Evolutionary conservation across 352 stramenopile genomes (phyloP), one percentile per base, ranked within the genome.

Genomic region (Plasmopara viticola): DNA sequence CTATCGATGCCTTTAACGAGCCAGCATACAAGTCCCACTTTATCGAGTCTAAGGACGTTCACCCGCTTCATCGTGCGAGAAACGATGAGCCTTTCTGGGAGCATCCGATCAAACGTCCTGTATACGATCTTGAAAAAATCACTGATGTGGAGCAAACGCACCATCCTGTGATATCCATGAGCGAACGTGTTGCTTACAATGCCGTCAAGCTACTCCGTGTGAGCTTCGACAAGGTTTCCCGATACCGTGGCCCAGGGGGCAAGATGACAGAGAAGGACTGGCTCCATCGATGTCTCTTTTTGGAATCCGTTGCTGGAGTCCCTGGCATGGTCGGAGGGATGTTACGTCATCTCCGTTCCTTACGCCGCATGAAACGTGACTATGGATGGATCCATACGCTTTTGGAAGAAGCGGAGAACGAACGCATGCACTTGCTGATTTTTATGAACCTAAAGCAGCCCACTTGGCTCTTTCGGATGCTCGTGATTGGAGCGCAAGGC

Each of bases 361-460:
- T 97, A 2, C 77, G 87, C 2, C 73, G 64, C 7, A 91, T 97
- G 72, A 66, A 73, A 39, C 78, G 89, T 8, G 87, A 96, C 72
- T 87, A 95, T 42, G 87, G 87, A 3, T 95, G 85, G 86, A 96
- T 97, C 67, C 72, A 91, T 64, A 90, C 89, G 9, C 66, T 97
- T 5, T 66, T 96, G 2, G 90, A 95, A 50, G 90, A 97, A 48
- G 87, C 87, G 3, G 90, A 97, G 68, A 97, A 97, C 64, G 90
- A 97, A 70, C 70, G 89, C 28, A 96, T 97, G 87, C 90, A 97
- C 58, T 48, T 97, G 25, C 68, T 97, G 9, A 94, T 93, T 61
- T 95, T 93, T 53, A 69, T 96, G 51, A 74, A 80, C 41, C 74
- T 97, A 53, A 94, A 94, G 66, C 72, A 95, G 46, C 87, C 86